These are phyloP conservation scores for Teratosphaeria nubilosa DNA, from an alignment of 2,329 filamentous ascomycete species.

Conservation along the genomic window DNA sequence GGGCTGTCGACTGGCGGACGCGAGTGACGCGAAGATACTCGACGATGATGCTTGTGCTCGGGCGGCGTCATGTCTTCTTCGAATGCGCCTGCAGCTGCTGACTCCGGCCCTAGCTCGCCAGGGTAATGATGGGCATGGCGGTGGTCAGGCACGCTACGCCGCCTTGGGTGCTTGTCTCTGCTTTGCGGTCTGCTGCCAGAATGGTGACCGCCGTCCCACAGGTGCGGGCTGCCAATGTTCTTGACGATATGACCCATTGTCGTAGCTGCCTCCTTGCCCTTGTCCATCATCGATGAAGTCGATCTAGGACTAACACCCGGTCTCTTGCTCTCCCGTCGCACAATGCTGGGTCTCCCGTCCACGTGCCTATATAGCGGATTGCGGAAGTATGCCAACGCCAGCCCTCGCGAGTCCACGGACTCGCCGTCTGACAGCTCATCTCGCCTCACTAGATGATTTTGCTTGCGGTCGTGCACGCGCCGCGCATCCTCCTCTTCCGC, in stretches of 20 bases:
- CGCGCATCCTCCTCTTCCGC: conserved; percentile 15
- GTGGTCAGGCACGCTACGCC: conserved; percentile 14
- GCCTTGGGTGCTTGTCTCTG: conserved; percentile 12
- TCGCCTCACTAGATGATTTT: conserved; percentile 8
- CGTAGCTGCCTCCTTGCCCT: conserved; percentile 26
- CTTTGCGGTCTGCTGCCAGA: conserved; percentile 11
- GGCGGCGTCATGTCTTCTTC: conserved; percentile 1
- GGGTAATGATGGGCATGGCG: conserved; percentile 15
- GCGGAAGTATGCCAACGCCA: conserved; percentile 38
- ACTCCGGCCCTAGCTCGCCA: conserved; percentile 3
- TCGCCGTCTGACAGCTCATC: conserved; percentile 20
- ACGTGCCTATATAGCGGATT: conserved; percentile 40
- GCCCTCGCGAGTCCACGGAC: conserved; percentile 34
- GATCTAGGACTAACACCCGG: conserved; percentile 23
- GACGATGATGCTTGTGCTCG: conserved; percentile 5
- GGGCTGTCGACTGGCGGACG: not conserved
- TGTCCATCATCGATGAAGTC: conserved; percentile 19
- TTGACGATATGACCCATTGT: conserved; percentile 26
- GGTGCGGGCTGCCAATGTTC: conserved; percentile 25
- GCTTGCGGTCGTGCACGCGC: conserved; percentile 12
- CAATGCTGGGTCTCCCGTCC: conserved; percentile 33
- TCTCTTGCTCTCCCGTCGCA: conserved; percentile 29
- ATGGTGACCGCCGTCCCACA: conserved; percentile 25
- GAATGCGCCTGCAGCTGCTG: conserved; percentile 1
- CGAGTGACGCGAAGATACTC: conserved; percentile 1